These are phyloP conservation scores for Yamadazyma siamensis DNA, from an alignment of 1,139 yeast species.

Conservation along the genomic window DNA sequence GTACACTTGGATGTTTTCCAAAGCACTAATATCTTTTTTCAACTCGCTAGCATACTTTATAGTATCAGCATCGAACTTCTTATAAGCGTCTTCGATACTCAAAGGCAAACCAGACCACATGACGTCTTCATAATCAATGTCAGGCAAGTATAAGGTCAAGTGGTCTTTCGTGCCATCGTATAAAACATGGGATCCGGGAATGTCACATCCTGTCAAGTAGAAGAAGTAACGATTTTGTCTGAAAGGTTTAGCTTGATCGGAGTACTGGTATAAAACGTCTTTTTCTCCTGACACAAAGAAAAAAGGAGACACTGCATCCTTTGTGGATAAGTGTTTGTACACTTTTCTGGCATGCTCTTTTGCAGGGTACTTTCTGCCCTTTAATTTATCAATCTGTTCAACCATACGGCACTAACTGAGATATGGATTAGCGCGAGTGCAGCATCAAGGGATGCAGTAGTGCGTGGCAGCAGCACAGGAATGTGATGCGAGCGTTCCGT, in stretches of 20 bases:
- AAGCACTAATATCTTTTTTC: constrained; percentile 1
- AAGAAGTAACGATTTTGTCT: constrained; percentile 90
- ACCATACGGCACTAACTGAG: constrained; percentile 7
- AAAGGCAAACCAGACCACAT: constrained; percentile 96
- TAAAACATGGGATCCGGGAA: constrained; percentile 72
- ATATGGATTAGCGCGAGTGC: background rate
- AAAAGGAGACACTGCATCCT: constrained; percentile 16
- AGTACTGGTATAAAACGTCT: constrained; percentile 62
- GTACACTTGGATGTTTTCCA: constrained; percentile 15
- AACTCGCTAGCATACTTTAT: constrained; percentile 57
- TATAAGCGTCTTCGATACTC: constrained; percentile 59
- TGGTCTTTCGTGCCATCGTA: constrained; percentile 53
- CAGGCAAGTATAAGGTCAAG: constrained; percentile 73
- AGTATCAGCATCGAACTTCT: constrained; percentile 74
- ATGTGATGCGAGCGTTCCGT: too few species aligned
- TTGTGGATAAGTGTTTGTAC: constrained; percentile 35
- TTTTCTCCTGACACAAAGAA: constrained; percentile 70
- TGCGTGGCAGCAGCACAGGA: too few species aligned
- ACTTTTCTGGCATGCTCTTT: constrained; percentile 62
- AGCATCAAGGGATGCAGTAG: too few species aligned
- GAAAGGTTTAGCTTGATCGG: constrained; percentile 75
- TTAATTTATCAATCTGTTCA: constrained; percentile 15
- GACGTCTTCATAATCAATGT: constrained; percentile 81
- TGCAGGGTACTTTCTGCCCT: constrained; percentile 64
- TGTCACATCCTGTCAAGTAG: constrained; percentile 80